phyloP scores from a whole-genome alignment of 2,329 filamentous ascomycete species.

The Aspergillus quadrilineatus region DNA sequence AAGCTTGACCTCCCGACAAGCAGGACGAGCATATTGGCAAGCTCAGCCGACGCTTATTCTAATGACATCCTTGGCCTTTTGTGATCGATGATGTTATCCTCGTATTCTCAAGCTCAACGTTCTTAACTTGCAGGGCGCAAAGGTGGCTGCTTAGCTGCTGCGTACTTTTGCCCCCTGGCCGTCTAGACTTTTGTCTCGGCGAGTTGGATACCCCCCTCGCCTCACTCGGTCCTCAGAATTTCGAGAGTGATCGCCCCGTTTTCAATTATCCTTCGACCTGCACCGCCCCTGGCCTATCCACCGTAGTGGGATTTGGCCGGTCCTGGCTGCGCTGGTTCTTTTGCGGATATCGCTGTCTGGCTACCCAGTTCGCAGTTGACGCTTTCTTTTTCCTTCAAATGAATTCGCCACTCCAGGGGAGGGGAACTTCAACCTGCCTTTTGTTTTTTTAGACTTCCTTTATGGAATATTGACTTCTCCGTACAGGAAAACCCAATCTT shows the following conservation, averaged over 20 bases:
- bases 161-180: background rate
- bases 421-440: no score
- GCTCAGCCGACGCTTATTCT: constrained; percentile 7
- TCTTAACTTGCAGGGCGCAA: background rate
- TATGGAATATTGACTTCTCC: no score
- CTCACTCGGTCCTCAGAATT: background rate
- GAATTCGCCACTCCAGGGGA: no score
- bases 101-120: background rate
- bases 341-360: no score
- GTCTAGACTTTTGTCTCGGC: background rate
- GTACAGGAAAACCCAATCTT: no score
- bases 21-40: constrained; percentile 4
- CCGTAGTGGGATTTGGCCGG: no score
- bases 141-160: background rate
- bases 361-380: no score
- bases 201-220: background rate
- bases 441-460: no score
- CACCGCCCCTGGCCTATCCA: no score
- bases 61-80: background rate
- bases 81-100: background rate
- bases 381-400: no score
- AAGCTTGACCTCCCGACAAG: constrained; percentile 2
- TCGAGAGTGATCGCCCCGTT: background rate
- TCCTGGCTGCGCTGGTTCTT: no score
- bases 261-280: no score